Evolutionary conservation across 164 flowering plant genomes (phyloP).

Genomic region (Piper betle): DNA sequence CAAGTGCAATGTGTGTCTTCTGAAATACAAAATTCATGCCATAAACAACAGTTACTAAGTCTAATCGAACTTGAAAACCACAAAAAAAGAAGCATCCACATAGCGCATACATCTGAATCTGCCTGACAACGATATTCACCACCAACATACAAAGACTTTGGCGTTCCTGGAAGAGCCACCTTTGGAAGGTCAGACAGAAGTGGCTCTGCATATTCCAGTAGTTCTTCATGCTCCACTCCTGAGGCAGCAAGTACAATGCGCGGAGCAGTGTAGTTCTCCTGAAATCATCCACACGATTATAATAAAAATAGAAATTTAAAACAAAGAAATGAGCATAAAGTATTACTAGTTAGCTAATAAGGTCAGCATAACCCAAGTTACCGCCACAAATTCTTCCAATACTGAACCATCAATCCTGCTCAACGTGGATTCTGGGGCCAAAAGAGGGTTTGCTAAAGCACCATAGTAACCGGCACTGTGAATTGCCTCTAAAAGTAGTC

Average conservation of each 20-base stretch:
- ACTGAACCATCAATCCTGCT: slow-evolving; percentile 28
- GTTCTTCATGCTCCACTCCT: slow-evolving; percentile 65
- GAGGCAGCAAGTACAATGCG: slow-evolving; percentile 76
- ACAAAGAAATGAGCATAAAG: neutral
- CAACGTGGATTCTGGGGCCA: slow-evolving; percentile 50
- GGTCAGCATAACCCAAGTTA: slow-evolving; percentile 17
- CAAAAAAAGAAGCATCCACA: neutral
- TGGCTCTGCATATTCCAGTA: slow-evolving; percentile 56
- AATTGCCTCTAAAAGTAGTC: slow-evolving; percentile 70
- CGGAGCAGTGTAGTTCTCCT: slow-evolving; percentile 77
- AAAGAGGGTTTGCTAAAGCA: slow-evolving; percentile 53
- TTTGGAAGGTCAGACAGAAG: slow-evolving; percentile 50
- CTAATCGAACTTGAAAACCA: neutral
- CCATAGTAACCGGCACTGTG: slow-evolving; percentile 80
- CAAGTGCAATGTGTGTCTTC: slow-evolving; percentile 65
- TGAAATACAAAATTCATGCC: slow-evolving; percentile 7
- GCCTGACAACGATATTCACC: slow-evolving; percentile 60
- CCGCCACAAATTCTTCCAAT: slow-evolving; percentile 51
- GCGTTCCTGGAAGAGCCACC: slow-evolving; percentile 26
- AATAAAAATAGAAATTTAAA: neutral
- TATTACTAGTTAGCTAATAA: neutral
- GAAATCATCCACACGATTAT: neutral
- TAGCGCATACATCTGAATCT: slow-evolving; percentile 36
- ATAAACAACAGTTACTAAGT: neutral
- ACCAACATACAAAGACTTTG: slow-evolving; percentile 55